Base-by-base conservation (phyloP, 768 basidiomycete species). In the Tulasnella sp. region DNA sequence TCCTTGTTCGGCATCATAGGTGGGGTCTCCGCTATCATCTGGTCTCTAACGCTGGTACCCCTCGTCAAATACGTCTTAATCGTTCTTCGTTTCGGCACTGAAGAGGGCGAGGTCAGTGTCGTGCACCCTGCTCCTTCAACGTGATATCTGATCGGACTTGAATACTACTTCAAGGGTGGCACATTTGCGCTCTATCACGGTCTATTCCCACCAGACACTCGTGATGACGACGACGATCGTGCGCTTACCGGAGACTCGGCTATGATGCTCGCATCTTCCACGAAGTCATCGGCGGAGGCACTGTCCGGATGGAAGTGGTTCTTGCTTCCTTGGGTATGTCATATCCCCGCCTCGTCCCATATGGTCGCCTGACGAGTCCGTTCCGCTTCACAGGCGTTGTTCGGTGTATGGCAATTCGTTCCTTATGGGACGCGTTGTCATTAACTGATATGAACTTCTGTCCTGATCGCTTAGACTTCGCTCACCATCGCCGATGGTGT, bases 401-500 rank as follows among this genome's bases (percentile, higher is more conserved):
- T 38, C 34, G 34, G 34, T 38, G 34, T 38, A 38, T 38, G 34
- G 34, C 34, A 38, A 38, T 15, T 15, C 34, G 34, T 38, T 38
- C 5, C 8, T 41, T 17, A 27, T 7, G 5, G 34, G 11, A 27
- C n/a, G 8, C 9, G 5, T 38, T 38, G 34, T 38, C 23, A 47
- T 47, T 21, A 17, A 43, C 34, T 38, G 34, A 38, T 64, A 26
- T 42, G 43, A 23, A 13, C 34, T 15, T 11, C 9, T 42, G 7
- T 38, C 29, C 64, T 58, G 81, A 82, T 76, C 78, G 48, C 85
- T 60, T 83, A 81, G 27, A 84, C 83, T 44, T 77, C 79, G 13
- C 71, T 85, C 44, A 84, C 83, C 0, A 77, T 86, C 72, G 79
- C 83, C 0, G 84, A 86, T 61, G 84, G 85, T 34, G 71, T 84